Evolutionary conservation across 2,329 filamentous ascomycete genomes (phyloP), one percentile per base, ranked within the genome.

Genomic region (Claviceps purpurea): DNA sequence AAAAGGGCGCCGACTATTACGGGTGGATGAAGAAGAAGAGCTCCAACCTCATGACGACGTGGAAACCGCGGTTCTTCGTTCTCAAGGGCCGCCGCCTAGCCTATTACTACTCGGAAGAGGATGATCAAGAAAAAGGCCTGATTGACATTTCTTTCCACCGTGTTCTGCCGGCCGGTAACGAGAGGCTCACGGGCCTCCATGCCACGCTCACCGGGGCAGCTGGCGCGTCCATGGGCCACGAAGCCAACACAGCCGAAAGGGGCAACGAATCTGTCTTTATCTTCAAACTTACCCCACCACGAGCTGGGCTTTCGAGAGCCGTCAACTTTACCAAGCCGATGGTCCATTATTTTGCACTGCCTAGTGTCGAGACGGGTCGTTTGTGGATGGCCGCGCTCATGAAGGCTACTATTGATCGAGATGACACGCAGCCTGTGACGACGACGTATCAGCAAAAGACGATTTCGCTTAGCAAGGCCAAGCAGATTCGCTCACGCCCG

Each of bases 21-120:
- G 93, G 93, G 1, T 98, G 93, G 93, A 98, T 98, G 93, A 97
- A 93, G 75, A 98, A 98, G 77, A 90, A 94, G 69, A 95, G 89
- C 54, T 91, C 89, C 1, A 93, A 91, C 62, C 74, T 97, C 38
- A 95, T 98, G 84, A 89, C 89, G 2, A 95, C 90, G 1, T 98
- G 93, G 93, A 98, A 97, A 64, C 87, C 90, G 13, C 84, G 93
- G 13, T 76, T 97, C n/a, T 98, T 98, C 63, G 84, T 98, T 7
- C 79, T 98, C 53, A 90, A 89, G 62, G 93, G 93, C 34, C 83
- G 91, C 50, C 84, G 93, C 4, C 73, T 98, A 34, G 89, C 90
- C 0, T 98, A 98, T 71, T 98, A 95, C 70, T 98, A 98, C 66
- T 87, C 87, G 0, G 91, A 97, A 62, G 81, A 87, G 57, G 93